Conservation (phyloP, 1,284 basidiomycete genomes). For the Taiwanofungus camphoratus region DNA sequence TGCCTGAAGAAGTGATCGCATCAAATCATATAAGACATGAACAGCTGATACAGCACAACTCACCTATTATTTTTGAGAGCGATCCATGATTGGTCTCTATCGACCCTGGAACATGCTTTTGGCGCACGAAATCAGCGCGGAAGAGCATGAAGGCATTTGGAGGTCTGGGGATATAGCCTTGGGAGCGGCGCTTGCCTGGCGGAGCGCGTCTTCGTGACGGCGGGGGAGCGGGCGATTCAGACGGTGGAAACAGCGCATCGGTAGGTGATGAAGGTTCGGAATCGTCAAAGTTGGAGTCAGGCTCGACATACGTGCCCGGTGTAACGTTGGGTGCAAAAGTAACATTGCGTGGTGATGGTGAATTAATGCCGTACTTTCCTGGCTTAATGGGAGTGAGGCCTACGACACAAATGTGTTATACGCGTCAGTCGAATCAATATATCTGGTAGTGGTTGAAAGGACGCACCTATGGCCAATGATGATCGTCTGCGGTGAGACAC, state of each 20-base stretch:
- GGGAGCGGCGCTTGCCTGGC: conserved; percentile 53
- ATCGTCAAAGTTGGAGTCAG: conserved; percentile 16
- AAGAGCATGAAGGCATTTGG: conserved; percentile 95
- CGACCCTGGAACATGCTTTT: conserved; percentile 74
- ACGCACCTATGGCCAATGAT: conserved; percentile 1
- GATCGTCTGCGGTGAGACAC: neutral
- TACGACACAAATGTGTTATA: conserved; percentile 8
- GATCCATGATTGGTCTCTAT: conserved; percentile 83
- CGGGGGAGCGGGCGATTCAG: conserved; percentile 20
- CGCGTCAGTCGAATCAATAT: neutral
- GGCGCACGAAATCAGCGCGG: conserved; percentile 80
- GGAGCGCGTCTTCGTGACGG: conserved; percentile 40
- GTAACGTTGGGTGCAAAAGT: conserved; percentile 73
- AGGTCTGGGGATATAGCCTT: conserved; percentile 78
- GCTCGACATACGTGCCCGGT: conserved; percentile 48
- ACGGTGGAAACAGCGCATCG: conserved; percentile 31
- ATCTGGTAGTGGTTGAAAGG: neutral
- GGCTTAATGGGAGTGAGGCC: conserved; percentile 43
- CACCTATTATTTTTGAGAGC: conserved; percentile 67
- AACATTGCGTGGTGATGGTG: conserved; percentile 42
- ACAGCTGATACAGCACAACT: neutral
- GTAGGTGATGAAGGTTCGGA: conserved; percentile 24
- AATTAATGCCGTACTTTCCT: conserved; percentile 47
- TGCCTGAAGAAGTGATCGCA: conserved; percentile 35
- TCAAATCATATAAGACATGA: neutral